Percentiles rank a stretch among this genome's conserved stretches.
These are phyloP conservation scores for Rhododendron kiyosumense DNA, from an alignment of 148 eudicot genomes.

Conservation along the genomic window DNA sequence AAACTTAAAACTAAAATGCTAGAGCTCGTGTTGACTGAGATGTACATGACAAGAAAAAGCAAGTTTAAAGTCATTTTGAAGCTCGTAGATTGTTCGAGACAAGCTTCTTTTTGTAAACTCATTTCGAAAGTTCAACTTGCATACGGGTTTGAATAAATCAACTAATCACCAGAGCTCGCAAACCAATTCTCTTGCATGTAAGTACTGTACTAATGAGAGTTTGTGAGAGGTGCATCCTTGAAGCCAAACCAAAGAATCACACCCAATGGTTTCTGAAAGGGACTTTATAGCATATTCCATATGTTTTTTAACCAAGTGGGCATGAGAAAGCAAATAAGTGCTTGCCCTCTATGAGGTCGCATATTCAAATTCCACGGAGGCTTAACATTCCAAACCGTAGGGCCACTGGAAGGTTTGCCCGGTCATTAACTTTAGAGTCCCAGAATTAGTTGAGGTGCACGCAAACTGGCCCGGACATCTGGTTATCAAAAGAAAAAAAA, in stretches of 20 bases:
- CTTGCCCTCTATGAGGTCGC: background rate
- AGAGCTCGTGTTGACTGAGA: background rate
- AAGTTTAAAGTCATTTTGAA: background rate
- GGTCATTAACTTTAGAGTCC: no score
- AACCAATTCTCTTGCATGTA: background rate
- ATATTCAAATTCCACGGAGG: background rate
- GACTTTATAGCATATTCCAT: background rate
- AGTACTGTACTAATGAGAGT: background rate
- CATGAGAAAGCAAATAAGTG: background rate
- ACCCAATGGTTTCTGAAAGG: background rate
- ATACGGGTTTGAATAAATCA: background rate
- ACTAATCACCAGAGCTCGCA: background rate
- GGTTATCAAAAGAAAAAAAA: no score
- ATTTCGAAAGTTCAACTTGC: background rate
- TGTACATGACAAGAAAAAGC: background rate
- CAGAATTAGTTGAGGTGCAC: background rate
- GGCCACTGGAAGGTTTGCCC: background rate
- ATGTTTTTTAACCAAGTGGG: background rate
- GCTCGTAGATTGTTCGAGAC: background rate
- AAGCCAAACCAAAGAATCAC: background rate
- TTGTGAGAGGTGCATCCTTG: conserved; percentile 1
- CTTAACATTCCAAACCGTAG: background rate
- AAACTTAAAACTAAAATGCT: background rate
- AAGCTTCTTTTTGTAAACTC: background rate
- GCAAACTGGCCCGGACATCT: background rate